Evolutionary conservation across 2,329 filamentous ascomycete species (phyloP).

Genomic region (Microsporum audouinii): DNA sequence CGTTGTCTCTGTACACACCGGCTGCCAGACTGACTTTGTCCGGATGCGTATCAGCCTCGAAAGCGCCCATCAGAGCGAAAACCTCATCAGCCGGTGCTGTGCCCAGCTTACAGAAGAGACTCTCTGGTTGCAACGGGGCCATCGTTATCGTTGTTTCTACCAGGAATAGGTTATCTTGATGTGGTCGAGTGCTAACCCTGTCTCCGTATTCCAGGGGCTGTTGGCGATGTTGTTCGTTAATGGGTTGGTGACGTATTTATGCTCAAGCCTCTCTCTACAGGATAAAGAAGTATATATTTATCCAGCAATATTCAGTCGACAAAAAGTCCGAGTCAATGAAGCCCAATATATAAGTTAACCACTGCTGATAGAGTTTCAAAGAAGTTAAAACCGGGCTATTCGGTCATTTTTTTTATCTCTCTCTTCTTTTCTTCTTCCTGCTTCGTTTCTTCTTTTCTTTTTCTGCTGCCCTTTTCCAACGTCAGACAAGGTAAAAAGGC

Average conservation of each 20-base stretch:
- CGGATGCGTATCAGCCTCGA: conserved; percentile 16
- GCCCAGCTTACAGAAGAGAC: conserved; percentile 13
- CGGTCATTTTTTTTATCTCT: not conserved
- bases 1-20: conserved; percentile 33
- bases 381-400: conserved; percentile 1
- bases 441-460: not conserved
- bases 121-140: conserved; percentile 14
- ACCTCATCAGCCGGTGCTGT: conserved; percentile 14
- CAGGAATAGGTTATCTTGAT: not conserved
- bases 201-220: not conserved
- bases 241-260: not conserved
- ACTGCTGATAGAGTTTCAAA: not conserved
- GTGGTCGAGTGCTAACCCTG: not conserved
- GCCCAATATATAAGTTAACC: not conserved
- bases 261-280: not conserved
- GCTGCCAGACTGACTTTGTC: conserved; percentile 32
- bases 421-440: not conserved
- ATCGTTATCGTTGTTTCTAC: conserved; percentile 4
- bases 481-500: not conserved
- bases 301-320: not conserved
- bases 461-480: not conserved
- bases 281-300: not conserved
- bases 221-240: not conserved
- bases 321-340: not conserved
- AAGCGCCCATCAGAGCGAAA: conserved; percentile 20